Base-by-base conservation (phyloP, 768 basidiomycete species). In the Tylopilus subfusipes region DNA sequence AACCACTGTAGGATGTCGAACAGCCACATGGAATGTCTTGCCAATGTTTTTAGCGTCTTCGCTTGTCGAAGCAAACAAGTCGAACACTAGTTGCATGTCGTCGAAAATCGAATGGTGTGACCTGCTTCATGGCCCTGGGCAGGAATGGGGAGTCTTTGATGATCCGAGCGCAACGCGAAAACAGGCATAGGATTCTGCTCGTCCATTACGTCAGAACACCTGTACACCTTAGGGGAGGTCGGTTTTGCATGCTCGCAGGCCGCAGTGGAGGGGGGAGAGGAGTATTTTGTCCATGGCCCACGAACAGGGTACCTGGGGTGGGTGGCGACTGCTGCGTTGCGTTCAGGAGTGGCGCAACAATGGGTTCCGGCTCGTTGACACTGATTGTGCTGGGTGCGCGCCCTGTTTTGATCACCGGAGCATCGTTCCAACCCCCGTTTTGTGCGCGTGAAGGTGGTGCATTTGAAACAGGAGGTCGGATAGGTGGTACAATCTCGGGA, bases 371-470 rank as follows among this genome's bases (percentile, higher is more conserved):
- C 63, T 88, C 90, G 51, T 65, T 70, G 11, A 74, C 58, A 50
- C 68, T 78, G 31, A 76, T 63, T 5, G 78, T 72, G 21, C 78
- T 76, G 1, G 87, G 82, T 1, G 76, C 74, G 24, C 85, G 83
- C 39, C 78, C 68, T 10, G 73, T 66, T 16, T 75, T 60, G 12
- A 75, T 66, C 4, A 39, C n/a, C 0, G 93, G 93, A 0, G 93
- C 85, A 70, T 98, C 95, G 62, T 98, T 98, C 93, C 94, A 97
- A 0, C 93, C 93, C 16, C 86, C 82, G 27, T 85, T 84, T 46
- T 87, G 88, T 27, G 75, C 74, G 39, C 84, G 82, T 30, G 84
- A 84, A 5, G 84, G 80, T 1, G 87, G 81, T 1, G 82, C 77
- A 46, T 74, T 71, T 7, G 77, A 66, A 8, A 69, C 62, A 1